Evolutionary conservation across 163 green algal genomes (phyloP).

Genomic region (Scenedesmus sp.): DNA sequence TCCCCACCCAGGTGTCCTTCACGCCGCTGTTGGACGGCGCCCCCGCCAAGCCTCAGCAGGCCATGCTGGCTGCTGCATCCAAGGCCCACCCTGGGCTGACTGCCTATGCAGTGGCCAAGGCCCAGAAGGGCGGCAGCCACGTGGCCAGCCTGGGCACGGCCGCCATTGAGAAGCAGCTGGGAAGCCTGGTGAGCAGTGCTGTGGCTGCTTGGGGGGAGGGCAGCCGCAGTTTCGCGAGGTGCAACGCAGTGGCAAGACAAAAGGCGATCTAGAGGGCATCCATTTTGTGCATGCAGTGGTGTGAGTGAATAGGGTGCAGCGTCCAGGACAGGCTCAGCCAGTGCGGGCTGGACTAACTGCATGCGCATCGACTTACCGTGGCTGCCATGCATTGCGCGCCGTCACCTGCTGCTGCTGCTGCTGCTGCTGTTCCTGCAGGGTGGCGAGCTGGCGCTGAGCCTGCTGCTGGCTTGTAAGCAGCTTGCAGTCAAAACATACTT

Average conservation of each 20-base stretch:
- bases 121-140: slow-evolving; percentile 53
- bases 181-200: slow-evolving; percentile 53
- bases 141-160: slow-evolving; percentile 33
- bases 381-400: too few species aligned
- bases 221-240: neutral
- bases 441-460: too few species aligned
- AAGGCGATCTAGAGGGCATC: too few species aligned
- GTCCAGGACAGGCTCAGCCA: too few species aligned
- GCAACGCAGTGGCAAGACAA: neutral
- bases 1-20: slow-evolving; percentile 50
- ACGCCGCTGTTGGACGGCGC: slow-evolving; percentile 37
- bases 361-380: too few species aligned
- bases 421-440: neutral
- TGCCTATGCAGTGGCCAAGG: slow-evolving; percentile 64
- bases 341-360: too few species aligned
- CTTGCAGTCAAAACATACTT: neutral
- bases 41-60: slow-evolving; percentile 63
- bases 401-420: neutral
- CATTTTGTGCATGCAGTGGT: too few species aligned
- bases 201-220: neutral
- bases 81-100: slow-evolving; percentile 48
- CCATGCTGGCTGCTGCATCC: slow-evolving; percentile 57
- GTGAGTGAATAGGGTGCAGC: too few species aligned
- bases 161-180: slow-evolving; percentile 64
- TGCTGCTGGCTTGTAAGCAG: too few species aligned